Conservation (phyloP, 805 yeast genomes). For the Metschnikowia vanudenii region DNA sequence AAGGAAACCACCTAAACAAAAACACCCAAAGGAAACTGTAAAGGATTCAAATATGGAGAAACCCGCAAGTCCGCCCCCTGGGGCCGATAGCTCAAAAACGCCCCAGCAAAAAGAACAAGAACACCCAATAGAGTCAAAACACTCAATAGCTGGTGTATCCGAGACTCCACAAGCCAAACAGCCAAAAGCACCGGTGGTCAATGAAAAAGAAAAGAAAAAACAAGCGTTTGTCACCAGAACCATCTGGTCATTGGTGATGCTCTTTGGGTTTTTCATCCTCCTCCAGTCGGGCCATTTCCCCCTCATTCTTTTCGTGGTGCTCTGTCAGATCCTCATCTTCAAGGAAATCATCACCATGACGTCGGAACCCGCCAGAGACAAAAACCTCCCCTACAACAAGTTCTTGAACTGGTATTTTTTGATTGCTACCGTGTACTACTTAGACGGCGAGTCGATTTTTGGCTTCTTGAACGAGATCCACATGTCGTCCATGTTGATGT, state of each 20-base stretch:
- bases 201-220: constrained; percentile 49
- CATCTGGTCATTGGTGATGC: constrained; percentile 92
- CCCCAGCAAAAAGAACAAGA: too few relatives aligned
- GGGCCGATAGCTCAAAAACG: too few relatives aligned
- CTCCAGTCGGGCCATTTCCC: constrained; percentile 84
- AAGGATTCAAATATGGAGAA: too few relatives aligned
- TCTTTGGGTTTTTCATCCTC: constrained; percentile 57
- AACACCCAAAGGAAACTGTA: background rate
- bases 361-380: constrained; percentile 78
- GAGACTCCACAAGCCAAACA: background rate
- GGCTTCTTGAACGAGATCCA: constrained; percentile 59
- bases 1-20: background rate
- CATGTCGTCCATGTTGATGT: constrained; percentile 49
- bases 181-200: constrained; percentile 6
- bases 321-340: constrained; percentile 80
- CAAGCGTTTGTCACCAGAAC: constrained; percentile 86
- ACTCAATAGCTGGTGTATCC: background rate
- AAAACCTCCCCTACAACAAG: constrained; percentile 76
- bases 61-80: constrained; percentile 1
- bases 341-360: constrained; percentile 88
- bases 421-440: constrained; percentile 79
- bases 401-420: constrained; percentile 92
- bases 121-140: background rate
- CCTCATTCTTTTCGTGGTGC: constrained; percentile 66
- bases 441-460: constrained; percentile 83